Evolutionary conservation across 2,329 filamentous ascomycete genomes (phyloP).

Genomic region (Pseudophaeomoniella oleicola): DNA sequence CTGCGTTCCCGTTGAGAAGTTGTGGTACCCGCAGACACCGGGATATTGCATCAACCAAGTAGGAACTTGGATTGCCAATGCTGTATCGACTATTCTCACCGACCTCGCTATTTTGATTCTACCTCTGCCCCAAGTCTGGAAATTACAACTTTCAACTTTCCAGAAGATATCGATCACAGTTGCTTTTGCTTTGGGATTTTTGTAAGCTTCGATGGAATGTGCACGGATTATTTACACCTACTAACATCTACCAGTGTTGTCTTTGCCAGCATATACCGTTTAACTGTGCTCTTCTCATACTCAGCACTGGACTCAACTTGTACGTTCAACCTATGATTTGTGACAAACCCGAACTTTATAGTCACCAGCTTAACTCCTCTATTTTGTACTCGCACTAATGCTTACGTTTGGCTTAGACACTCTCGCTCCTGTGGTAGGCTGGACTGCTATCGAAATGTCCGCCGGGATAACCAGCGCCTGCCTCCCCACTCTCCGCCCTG

Average conservation of each 20-base stretch:
- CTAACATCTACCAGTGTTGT: conserved; percentile 9
- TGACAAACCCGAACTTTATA: no score
- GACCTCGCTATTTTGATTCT: conserved; percentile 14
- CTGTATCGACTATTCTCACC: conserved; percentile 5
- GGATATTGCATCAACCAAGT: conserved; percentile 15
- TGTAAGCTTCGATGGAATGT: conserved; percentile 2
- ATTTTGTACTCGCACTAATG: no score
- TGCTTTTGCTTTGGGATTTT: not conserved
- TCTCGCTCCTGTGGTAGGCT: conserved; percentile 15
- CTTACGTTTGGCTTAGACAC: conserved; percentile 8
- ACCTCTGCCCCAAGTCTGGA: conserved; percentile 16
- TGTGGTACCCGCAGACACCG: conserved; percentile 14
- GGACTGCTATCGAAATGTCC: conserved; percentile 17
- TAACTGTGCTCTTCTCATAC: conserved; percentile 15
- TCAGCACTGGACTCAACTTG: conserved; percentile 10
- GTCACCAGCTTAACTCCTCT: no score
- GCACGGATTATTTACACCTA: no score
- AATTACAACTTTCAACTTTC: conserved; percentile 7
- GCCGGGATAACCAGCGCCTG: conserved; percentile 16
- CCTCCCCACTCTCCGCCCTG: conserved; percentile 14
- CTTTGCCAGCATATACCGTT: conserved; percentile 15
- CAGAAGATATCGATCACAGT: conserved; percentile 1
- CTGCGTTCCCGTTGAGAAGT: conserved; percentile 15
- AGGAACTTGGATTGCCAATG: not conserved
- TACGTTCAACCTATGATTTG: no score